Evolutionary conservation across 2,329 filamentous ascomycete species (phyloP).

Genomic region (Pseudogymnoascus sp.): DNA sequence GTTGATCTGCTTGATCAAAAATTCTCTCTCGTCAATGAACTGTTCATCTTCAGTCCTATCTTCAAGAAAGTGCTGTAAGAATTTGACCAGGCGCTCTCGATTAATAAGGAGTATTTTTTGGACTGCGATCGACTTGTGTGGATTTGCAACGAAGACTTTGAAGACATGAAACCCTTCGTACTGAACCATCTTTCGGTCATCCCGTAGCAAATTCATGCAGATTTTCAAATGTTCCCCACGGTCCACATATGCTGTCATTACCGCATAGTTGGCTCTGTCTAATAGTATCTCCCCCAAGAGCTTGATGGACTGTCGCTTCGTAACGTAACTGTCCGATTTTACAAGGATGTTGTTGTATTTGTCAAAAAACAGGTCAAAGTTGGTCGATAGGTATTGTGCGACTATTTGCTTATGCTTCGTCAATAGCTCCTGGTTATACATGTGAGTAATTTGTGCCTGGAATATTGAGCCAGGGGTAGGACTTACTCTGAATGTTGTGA

Average conservation of each 20-base stretch:
- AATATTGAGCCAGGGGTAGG: not conserved
- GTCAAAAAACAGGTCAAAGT: conserved; percentile 89
- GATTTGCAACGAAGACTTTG: conserved; percentile 98
- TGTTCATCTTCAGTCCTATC: conserved; percentile 96
- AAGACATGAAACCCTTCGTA: conserved; percentile 99
- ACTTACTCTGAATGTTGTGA: conserved; percentile 87
- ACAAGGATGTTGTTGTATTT: conserved; percentile 83
- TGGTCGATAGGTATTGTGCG: conserved; percentile 75
- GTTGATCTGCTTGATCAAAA: conserved; percentile 87
- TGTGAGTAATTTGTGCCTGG: not conserved
- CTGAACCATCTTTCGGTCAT: conserved; percentile 97
- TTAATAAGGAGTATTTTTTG: conserved; percentile 97
- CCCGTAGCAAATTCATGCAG: conserved; percentile 92
- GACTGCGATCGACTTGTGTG: conserved; percentile 93
- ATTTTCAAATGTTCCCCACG: conserved; percentile 93
- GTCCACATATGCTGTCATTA: conserved; percentile 97
- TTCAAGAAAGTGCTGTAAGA: conserved; percentile 85
- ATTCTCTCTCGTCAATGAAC: conserved; percentile 96
- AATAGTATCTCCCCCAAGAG: conserved; percentile 89
- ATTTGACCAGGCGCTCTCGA: conserved; percentile 78
- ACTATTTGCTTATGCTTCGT: conserved; percentile 92
- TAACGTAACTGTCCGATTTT: conserved; percentile 92
- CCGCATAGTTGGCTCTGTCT: conserved; percentile 91
- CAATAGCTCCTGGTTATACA: conserved; percentile 65
- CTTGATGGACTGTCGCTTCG: conserved; percentile 96